These are phyloP conservation scores for Centella asiatica DNA, from an alignment of 129 eudicot species.

Conservation along the genomic window DNA sequence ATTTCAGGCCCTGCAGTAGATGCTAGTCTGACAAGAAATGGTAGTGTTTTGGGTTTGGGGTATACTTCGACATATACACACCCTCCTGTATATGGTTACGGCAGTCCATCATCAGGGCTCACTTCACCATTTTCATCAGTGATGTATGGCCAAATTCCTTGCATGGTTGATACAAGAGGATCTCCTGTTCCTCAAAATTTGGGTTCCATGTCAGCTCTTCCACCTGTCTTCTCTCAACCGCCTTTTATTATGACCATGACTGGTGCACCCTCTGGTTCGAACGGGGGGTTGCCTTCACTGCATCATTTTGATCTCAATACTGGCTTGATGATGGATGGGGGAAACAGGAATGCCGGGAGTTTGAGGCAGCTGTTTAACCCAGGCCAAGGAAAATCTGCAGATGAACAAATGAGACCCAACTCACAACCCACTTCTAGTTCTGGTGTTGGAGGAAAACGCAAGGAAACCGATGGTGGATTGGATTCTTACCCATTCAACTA, in stretches of 20 bases:
- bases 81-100: constrained; percentile 46
- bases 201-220: constrained; percentile 35
- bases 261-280: constrained; percentile 33
- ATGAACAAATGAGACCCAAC: constrained; percentile 35
- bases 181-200: constrained; percentile 46
- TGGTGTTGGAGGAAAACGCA: constrained; percentile 45
- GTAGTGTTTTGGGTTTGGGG: constrained; percentile 30
- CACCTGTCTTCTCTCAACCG: constrained; percentile 31
- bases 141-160: constrained; percentile 45
- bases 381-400: constrained; percentile 27
- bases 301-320: constrained; percentile 49
- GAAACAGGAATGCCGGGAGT: constrained; percentile 40
- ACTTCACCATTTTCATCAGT: constrained; percentile 25
- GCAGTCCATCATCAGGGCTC: constrained; percentile 35
- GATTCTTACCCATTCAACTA: constrained; percentile 37
- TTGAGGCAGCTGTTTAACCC: constrained; percentile 42
- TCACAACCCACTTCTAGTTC: constrained; percentile 40
- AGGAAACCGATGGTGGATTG: constrained; percentile 61
- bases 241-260: constrained; percentile 50
- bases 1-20: constrained; percentile 31
- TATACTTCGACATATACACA: constrained; percentile 34
- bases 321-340: constrained; percentile 43
- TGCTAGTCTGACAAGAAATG: constrained; percentile 30
- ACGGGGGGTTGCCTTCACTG: constrained; percentile 35
- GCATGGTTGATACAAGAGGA: constrained; percentile 65